These are phyloP conservation scores for Penicillium flavigenum DNA, from an alignment of 495 filamentous ascomycete genomes.

Conservation along the genomic window DNA sequence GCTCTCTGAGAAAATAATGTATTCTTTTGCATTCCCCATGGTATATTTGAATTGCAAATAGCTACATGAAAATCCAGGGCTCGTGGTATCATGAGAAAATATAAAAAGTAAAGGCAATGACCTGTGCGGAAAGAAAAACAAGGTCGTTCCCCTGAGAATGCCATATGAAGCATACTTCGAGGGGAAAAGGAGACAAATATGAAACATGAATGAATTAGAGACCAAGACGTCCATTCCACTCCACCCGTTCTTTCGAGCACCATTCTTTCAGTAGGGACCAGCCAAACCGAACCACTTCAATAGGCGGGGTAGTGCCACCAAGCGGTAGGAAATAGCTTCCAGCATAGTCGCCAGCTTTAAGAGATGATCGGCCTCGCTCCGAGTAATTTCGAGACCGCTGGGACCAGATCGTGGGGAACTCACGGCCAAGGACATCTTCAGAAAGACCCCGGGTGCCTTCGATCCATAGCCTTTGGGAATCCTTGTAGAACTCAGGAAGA, in stretches of 20 bases:
- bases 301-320: constrained; percentile 37
- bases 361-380: constrained; percentile 36
- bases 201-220: constrained; percentile 20
- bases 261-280: constrained; percentile 47
- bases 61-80: constrained; percentile 28
- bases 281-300: constrained; percentile 51
- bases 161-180: neutral
- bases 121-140: constrained; percentile 2
- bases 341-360: constrained; percentile 43
- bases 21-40: constrained; percentile 18
- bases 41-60: constrained; percentile 26
- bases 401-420: constrained; percentile 51
- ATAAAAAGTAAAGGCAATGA: constrained; percentile 7
- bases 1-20: neutral
- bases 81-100: constrained; percentile 43
- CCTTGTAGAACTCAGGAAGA: constrained; percentile 42
- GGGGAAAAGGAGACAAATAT: neutral
- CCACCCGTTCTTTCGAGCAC: constrained; percentile 44
- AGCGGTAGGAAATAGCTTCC: constrained; percentile 47
- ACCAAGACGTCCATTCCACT: constrained; percentile 40
- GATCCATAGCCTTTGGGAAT: constrained; percentile 46
- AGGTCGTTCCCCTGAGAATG: neutral
- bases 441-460: constrained; percentile 45
- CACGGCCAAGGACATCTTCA: constrained; percentile 41
- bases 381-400: constrained; percentile 37